phyloP scores from a whole-genome alignment of 2,329 filamentous ascomycete genomes.

The Epichloe aotearoae region DNA sequence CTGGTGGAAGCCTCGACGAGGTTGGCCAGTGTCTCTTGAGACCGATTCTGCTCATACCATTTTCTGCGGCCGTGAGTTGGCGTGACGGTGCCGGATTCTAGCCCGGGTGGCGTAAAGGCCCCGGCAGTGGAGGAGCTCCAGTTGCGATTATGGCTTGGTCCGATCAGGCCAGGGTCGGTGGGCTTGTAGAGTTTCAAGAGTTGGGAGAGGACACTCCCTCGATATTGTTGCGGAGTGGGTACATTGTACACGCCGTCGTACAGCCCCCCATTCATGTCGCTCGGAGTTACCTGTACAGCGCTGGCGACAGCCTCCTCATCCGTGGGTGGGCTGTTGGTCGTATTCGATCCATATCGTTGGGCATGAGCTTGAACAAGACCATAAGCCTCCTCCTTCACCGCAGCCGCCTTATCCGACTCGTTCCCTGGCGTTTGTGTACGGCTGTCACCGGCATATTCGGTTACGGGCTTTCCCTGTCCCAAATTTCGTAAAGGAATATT shows the following conservation, averaged over 20 bases:
- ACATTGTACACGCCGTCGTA: slow-evolving; percentile 29
- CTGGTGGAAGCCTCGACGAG: slow-evolving; percentile 32
- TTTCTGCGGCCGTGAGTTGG: slow-evolving; percentile 29
- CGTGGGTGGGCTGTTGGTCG: slow-evolving; percentile 2
- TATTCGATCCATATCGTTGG: slow-evolving; percentile 11
- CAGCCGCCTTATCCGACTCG: neutral
- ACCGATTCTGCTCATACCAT: slow-evolving; percentile 35
- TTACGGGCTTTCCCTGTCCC: slow-evolving; percentile 1
- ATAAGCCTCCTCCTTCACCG: slow-evolving; percentile 23
- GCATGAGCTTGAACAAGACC: slow-evolving; percentile 31
- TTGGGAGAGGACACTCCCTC: slow-evolving; percentile 31
- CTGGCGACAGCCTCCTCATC: slow-evolving; percentile 9
- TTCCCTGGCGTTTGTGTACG: slow-evolving; percentile 1
- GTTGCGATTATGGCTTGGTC: slow-evolving; percentile 11
- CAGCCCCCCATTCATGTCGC: slow-evolving; percentile 25
- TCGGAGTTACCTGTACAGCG: slow-evolving; percentile 10
- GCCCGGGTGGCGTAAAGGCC: slow-evolving; percentile 19
- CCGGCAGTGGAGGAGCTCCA: slow-evolving; percentile 16
- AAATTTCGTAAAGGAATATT: slow-evolving; percentile 22
- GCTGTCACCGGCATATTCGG: neutral
- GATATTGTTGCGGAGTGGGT: slow-evolving; percentile 27
- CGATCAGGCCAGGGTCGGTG: slow-evolving; percentile 13
- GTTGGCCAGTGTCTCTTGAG: slow-evolving; percentile 32
- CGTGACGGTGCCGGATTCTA: slow-evolving; percentile 25
- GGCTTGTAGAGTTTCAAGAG: slow-evolving; percentile 33